These are phyloP conservation scores for Naumovozyma dairenensis DNA, from an alignment of 805 yeast genomes.

Conservation along the genomic window DNA sequence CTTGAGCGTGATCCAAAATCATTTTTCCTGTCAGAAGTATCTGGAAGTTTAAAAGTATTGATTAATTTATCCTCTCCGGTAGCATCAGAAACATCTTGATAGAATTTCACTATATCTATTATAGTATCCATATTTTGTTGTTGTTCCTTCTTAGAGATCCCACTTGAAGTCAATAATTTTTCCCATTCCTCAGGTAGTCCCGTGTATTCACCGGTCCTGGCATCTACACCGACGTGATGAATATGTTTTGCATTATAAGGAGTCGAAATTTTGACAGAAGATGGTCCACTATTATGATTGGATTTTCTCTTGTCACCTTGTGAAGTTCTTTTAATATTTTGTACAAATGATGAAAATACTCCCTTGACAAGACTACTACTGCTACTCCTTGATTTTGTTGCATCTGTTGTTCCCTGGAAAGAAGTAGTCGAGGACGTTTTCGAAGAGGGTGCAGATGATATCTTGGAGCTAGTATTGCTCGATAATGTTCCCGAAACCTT, in stretches of 20 bases:
- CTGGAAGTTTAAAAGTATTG: conserved; percentile 28
- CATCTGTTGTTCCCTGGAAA: background rate
- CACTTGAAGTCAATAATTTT: conserved; percentile 67
- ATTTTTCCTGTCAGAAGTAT: conserved; percentile 2
- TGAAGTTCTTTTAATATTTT: conserved; percentile 16
- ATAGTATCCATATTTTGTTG: conserved; percentile 90
- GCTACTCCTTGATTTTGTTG: conserved; percentile 9
- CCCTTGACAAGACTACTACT: conserved; percentile 42
- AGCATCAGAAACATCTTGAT: conserved; percentile 46
- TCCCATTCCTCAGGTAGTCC: conserved; percentile 95
- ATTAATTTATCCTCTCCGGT: conserved; percentile 34
- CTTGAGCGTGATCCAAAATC: conserved; percentile 1
- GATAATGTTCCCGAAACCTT: no score
- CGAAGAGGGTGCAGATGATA: background rate
- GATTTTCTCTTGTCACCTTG: conserved; percentile 34
- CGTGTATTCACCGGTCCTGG: conserved; percentile 73
- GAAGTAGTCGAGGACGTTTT: background rate
- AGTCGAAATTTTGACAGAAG: conserved; percentile 56
- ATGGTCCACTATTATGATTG: conserved; percentile 11
- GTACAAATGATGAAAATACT: conserved; percentile 41
- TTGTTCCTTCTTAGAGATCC: conserved; percentile 81
- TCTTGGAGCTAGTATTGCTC: background rate
- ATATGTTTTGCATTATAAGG: conserved; percentile 88
- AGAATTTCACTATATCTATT: conserved; percentile 80
- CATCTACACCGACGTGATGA: conserved; percentile 88